Evolutionary conservation across 805 yeast genomes (phyloP).

Genomic region (Lachancea mirantina): DNA sequence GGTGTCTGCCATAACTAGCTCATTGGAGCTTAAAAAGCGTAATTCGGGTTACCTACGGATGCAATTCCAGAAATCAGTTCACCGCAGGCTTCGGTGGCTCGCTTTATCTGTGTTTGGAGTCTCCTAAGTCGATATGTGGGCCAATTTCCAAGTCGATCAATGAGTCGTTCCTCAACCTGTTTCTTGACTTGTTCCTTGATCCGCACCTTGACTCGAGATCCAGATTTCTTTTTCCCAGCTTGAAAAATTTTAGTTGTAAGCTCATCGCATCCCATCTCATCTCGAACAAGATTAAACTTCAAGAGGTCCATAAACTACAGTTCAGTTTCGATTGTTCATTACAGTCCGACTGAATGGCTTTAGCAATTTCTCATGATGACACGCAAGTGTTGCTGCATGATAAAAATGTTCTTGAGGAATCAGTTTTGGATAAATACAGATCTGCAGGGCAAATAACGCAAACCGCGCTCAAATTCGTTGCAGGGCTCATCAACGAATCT

Average conservation of each 20-base stretch:
- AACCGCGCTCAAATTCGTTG: constrained; percentile 63
- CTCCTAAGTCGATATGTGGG: no score
- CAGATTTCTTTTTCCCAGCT: not conserved
- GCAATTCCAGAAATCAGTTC: no score
- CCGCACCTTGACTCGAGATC: no score
- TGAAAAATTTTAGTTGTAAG: constrained; percentile 7
- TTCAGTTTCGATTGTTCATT: no score
- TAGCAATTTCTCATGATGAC: constrained; percentile 69
- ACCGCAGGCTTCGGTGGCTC: no score
- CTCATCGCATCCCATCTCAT: constrained; percentile 8
- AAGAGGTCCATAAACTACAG: not conserved
- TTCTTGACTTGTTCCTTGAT: no score
- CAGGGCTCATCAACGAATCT: constrained; percentile 60
- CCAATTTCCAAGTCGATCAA: no score
- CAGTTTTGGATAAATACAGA: constrained; percentile 73
- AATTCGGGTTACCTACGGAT: no score
- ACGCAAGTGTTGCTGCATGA: constrained; percentile 64
- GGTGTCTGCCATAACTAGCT: no score
- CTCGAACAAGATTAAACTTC: not conserved
- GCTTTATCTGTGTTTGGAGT: no score
- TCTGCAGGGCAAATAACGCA: constrained; percentile 86
- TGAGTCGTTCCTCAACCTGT: no score
- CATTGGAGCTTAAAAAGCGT: no score
- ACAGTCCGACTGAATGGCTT: constrained; percentile 43
- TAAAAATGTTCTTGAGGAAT: constrained; percentile 56